Conservation (phyloP, 805 yeast species). For the Blastobotrys americana region DNA sequence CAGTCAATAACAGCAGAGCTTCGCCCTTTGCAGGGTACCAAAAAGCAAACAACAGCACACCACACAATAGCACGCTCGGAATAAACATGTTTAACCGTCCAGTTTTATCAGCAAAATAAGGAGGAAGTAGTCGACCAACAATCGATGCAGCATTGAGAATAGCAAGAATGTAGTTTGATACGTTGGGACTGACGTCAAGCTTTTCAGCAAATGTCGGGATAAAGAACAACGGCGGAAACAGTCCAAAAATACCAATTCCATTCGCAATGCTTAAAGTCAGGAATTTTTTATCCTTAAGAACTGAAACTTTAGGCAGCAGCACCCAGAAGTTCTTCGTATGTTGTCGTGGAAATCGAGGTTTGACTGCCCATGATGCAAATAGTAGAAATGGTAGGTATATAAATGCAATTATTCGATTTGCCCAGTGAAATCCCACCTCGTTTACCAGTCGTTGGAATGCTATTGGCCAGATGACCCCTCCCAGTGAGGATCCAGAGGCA, state of each 20-base stretch:
- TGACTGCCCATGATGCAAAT: slow-evolving; percentile 7
- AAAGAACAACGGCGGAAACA: slow-evolving; percentile 26
- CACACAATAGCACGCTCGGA: slow-evolving; percentile 3
- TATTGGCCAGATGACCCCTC: slow-evolving; percentile 46
- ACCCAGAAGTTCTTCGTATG: not conserved
- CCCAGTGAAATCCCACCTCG: slow-evolving; percentile 47
- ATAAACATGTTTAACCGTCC: slow-evolving; percentile 2
- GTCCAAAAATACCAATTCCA: slow-evolving; percentile 13
- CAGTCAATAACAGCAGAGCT: slow-evolving; percentile 21
- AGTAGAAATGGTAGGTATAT: slow-evolving; percentile 6
- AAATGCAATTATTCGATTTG: slow-evolving; percentile 40
- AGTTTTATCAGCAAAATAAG: slow-evolving; percentile 1
- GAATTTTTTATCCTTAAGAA: slow-evolving; percentile 18
- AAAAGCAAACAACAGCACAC: slow-evolving; percentile 22
- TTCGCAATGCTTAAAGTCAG: slow-evolving; percentile 13
- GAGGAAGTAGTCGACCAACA: not conserved
- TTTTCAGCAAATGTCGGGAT: slow-evolving; percentile 24
- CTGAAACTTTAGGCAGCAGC: slow-evolving; percentile 8
- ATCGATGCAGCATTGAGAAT: slow-evolving; percentile 27
- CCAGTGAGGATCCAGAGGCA: slow-evolving; percentile 44
- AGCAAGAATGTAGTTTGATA: slow-evolving; percentile 23
- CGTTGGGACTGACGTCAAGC: slow-evolving; percentile 15
- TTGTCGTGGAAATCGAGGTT: slow-evolving; percentile 5
- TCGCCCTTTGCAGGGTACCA: slow-evolving; percentile 28
- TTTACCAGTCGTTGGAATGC: slow-evolving; percentile 36